These are phyloP conservation scores for Auricularia sp. DNA, from an alignment of 768 basidiomycete genomes.

Conservation along the genomic window DNA sequence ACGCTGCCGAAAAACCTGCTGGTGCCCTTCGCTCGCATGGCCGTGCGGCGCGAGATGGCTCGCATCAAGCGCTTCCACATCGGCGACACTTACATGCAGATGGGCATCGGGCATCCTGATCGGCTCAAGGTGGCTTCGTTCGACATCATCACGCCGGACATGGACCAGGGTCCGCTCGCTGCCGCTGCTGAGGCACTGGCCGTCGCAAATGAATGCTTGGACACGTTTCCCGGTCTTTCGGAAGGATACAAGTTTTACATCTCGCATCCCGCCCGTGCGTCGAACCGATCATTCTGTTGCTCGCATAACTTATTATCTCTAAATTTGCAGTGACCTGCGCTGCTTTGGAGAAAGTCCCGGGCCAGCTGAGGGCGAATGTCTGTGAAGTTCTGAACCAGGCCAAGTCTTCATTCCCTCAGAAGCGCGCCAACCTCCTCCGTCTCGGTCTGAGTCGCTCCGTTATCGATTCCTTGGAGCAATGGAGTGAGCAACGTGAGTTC, in stretches of 20 bases:
- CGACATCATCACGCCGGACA: slow-evolving; percentile 74
- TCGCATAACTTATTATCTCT: slow-evolving; percentile 3
- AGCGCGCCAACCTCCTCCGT: slow-evolving; percentile 43
- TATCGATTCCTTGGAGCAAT: not conserved
- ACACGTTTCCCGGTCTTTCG: slow-evolving; percentile 60
- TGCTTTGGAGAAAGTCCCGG: slow-evolving; percentile 50
- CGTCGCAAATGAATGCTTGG: slow-evolving; percentile 54
- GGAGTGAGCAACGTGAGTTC: not conserved
- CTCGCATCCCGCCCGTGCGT: slow-evolving; percentile 66
- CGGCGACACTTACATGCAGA: slow-evolving; percentile 58
- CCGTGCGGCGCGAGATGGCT: slow-evolving; percentile 52
- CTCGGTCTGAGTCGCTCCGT: not conserved
- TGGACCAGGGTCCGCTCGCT: slow-evolving; percentile 50
- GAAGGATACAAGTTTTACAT: slow-evolving; percentile 62
- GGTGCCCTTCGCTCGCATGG: slow-evolving; percentile 70
- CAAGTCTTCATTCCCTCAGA: slow-evolving; percentile 58
- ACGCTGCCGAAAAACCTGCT: slow-evolving; percentile 62
- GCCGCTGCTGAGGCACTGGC: slow-evolving; percentile 68
- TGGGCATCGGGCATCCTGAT: slow-evolving; percentile 68
- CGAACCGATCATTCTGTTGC: not conserved
- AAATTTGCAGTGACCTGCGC: slow-evolving; percentile 48
- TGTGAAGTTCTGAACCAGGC: slow-evolving; percentile 55
- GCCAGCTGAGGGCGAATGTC: slow-evolving; percentile 43
- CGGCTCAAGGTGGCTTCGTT: slow-evolving; percentile 65
- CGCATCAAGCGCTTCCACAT: slow-evolving; percentile 81